Evolutionary conservation across 352 stramenopile species (phyloP).

Genomic region (Elongisporangium undulatum): DNA sequence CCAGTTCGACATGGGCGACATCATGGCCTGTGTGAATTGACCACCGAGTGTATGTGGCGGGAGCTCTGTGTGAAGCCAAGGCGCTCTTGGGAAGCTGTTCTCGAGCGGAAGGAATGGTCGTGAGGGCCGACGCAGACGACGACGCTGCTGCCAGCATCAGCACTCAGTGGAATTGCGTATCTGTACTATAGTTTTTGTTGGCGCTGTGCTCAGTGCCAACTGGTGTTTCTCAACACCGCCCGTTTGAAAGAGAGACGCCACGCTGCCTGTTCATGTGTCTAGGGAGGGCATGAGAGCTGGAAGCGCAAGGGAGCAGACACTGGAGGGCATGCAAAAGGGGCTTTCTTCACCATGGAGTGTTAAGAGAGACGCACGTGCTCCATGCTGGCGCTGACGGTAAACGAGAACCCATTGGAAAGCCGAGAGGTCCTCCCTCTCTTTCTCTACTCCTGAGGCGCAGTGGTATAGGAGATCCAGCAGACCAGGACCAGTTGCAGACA

Average conservation of each 20-base stretch:
- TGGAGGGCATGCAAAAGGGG: not conserved
- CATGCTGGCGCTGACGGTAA: not conserved
- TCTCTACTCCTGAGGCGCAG: conserved; percentile 48
- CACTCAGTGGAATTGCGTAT: conserved; percentile 21
- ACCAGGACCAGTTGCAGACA: conserved; percentile 80
- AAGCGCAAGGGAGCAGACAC: not conserved
- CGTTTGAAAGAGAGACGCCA: conserved; percentile 20
- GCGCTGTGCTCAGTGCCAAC: conserved; percentile 15
- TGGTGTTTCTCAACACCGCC: conserved; percentile 89
- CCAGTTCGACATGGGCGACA: conserved; percentile 80
- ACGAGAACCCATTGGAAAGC: not conserved
- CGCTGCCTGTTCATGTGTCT: conserved; percentile 6
- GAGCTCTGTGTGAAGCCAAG: conserved; percentile 2
- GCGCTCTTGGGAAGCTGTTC: not conserved
- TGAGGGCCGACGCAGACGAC: not conserved
- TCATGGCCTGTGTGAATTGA: conserved; percentile 88
- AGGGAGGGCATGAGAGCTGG: not conserved
- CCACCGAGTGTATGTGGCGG: conserved; percentile 17
- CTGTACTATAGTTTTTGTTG: conserved; percentile 65
- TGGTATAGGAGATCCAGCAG: conserved; percentile 86
- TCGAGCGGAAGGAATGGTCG: conserved; percentile 6
- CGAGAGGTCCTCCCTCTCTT: not conserved
- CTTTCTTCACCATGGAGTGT: not conserved
- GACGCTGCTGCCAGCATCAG: not conserved
- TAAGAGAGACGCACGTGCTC: too few relatives aligned